Evolutionary conservation across 192 early-diverging fungal genomes (phyloP).

Genomic region (Entomortierella beljakovae): DNA sequence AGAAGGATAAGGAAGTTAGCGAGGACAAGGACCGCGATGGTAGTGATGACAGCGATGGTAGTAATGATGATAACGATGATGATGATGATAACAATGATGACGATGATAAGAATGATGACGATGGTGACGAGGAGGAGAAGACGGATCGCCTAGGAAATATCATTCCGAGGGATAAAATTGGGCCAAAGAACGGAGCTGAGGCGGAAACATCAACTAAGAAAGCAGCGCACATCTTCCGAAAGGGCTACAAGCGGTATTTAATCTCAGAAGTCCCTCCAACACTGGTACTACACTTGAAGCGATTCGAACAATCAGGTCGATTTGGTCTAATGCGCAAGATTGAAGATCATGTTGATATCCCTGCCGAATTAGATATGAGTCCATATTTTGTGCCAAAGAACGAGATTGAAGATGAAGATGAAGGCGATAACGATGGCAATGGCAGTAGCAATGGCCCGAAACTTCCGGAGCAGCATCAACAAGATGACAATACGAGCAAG

Average conservation of each 20-base stretch:
- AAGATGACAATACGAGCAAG: conserved; percentile 2
- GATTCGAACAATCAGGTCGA: conserved; percentile 56
- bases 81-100: not conserved
- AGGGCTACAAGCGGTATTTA: conserved; percentile 56
- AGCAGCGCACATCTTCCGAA: conserved; percentile 46
- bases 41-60: too few species aligned
- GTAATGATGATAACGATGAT: not conserved
- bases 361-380: conserved; percentile 52
- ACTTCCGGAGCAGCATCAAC: not conserved
- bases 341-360: conserved; percentile 55
- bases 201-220: conserved; percentile 6
- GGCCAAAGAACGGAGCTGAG: not conserved
- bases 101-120: not conserved
- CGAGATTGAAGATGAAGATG: conserved; percentile 41
- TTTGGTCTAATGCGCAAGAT: conserved; percentile 58
- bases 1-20: too few species aligned
- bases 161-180: not conserved
- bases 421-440: not conserved
- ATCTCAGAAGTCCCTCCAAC: conserved; percentile 54
- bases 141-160: conserved; percentile 41
- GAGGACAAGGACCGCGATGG: too few species aligned
- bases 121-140: conserved; percentile 3
- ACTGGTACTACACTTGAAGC: conserved; percentile 58
- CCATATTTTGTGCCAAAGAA: conserved; percentile 51
- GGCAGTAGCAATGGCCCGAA: too few species aligned